Percentiles rank a stretch among this genome's conserved stretches.
These are phyloP conservation scores for Cadophora luteo-olivacea DNA, from an alignment of 2,329 filamentous ascomycete genomes.

Conservation along the genomic window DNA sequence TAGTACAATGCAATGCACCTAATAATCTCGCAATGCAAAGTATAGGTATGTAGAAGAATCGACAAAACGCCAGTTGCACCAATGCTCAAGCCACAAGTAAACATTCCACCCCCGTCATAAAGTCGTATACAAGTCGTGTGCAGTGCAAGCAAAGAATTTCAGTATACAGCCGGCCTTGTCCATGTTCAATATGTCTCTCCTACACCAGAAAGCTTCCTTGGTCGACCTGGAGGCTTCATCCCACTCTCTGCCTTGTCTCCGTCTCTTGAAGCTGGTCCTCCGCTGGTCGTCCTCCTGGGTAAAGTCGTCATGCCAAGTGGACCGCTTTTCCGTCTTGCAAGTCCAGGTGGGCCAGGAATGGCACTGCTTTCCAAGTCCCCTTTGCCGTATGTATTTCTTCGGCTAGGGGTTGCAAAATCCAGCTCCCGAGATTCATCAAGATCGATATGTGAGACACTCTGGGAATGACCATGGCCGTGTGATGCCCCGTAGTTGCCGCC, in stretches of 20 bases:
- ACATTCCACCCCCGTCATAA: conserved; percentile 22
- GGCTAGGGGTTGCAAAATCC: conserved; percentile 51
- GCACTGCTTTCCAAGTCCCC: conserved; percentile 51
- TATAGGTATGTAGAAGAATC: conserved; percentile 21
- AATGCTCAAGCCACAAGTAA: conserved; percentile 33
- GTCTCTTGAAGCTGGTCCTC: conserved; percentile 39
- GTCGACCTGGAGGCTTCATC: conserved; percentile 40
- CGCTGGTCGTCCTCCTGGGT: conserved; percentile 40
- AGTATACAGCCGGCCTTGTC: background rate
- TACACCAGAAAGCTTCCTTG: conserved; percentile 58
- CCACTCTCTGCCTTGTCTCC: conserved; percentile 34
- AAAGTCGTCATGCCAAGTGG: conserved; percentile 43
- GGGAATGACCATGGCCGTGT: conserved; percentile 44
- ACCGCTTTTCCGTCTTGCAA: conserved; percentile 59
- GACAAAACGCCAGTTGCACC: conserved; percentile 31
- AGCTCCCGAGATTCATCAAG: conserved; percentile 40
- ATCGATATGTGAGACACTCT: conserved; percentile 44
- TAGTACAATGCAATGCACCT: conserved; percentile 19
- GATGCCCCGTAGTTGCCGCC: conserved; percentile 41
- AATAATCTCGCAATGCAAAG: conserved; percentile 24
- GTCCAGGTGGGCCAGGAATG: conserved; percentile 52
- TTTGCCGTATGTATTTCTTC: conserved; percentile 51
- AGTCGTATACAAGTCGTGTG: conserved; percentile 33
- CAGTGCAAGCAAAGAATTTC: conserved; percentile 14
- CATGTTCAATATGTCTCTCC: conserved; percentile 61